Evolutionary conservation across 495 filamentous ascomycete genomes (phyloP), one percentile per base, ranked within the genome.

Genomic region (Podospora sp.): DNA sequence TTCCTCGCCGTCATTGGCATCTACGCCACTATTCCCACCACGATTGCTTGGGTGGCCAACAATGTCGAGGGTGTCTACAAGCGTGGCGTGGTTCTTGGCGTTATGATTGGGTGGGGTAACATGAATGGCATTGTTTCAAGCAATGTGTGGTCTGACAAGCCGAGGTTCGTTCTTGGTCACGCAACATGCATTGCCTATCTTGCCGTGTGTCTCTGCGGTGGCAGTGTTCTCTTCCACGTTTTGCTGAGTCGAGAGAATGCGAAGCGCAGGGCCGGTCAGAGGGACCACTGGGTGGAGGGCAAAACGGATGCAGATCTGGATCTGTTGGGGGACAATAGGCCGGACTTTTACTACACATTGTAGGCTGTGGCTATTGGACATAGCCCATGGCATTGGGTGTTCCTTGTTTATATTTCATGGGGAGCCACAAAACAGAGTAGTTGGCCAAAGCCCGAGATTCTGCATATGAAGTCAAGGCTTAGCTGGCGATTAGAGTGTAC

Each of bases 51-150:
- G 93, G 77, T 87, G 8, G 85, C 85, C 56, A 96, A 97, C 79
- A 97, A 97, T 67, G 86, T 87, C 20, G 93, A 95, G 76, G 93
- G 92, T n/a, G 88, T 91, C 7, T 94, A 94, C 77, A 96, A 96
- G 80, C 86, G 93, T 21, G 93, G 91, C 24, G 86, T 95, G 2
- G 89, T 89, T 0, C 72, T 94, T 1, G 92, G 92, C 0, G 85
- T 95, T 50, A 89, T 94, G 27, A 91, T 94, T 66, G 91, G 91
- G 6, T 95, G 91, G 91, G 92, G 92, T 3, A 96, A 96, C 67
- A 79, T 96, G 14, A 94, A 94, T 76, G 91, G 91, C 16, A 86
- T 94, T 46, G 88, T 93, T 46, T 86, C 83, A 51, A 88, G 84
- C 56, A 92, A 92, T 73, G 90, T 83, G 63, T 82, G 76, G 66